A percentile compares a stretch with the other conserved stretches of the same genome.
Conservation (phyloP, 2,329 filamentous ascomycete genomes). For the Magnaporthales sp. region DNA sequence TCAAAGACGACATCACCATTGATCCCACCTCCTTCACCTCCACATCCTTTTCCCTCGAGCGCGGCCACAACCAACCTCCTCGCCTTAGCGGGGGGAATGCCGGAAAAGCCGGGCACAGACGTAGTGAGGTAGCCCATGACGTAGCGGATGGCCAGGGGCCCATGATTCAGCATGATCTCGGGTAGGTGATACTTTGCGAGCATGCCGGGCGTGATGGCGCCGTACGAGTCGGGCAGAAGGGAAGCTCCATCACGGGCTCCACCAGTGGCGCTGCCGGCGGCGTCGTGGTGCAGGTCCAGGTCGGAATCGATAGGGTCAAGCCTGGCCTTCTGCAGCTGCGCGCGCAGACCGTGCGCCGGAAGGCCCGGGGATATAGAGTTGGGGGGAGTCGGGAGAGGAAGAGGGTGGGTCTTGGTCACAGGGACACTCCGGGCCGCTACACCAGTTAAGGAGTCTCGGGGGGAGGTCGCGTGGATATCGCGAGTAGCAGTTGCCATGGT, state of each 20-base stretch:
- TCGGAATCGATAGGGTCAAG: slow-evolving; percentile 72
- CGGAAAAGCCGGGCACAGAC: slow-evolving; percentile 84
- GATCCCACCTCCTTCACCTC: slow-evolving; percentile 48
- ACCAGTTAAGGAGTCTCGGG: slow-evolving; percentile 65
- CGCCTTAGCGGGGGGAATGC: slow-evolving; percentile 82
- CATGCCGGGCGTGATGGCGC: slow-evolving; percentile 75
- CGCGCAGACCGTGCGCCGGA: slow-evolving; percentile 70
- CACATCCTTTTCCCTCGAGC: slow-evolving; percentile 64
- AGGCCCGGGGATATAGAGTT: slow-evolving; percentile 90
- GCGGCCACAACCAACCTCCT: slow-evolving; percentile 87
- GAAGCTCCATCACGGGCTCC: background rate
- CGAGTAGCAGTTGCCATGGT: slow-evolving; percentile 57
- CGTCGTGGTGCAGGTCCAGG: slow-evolving; percentile 69
- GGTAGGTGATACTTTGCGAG: slow-evolving; percentile 86
- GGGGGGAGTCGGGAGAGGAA: slow-evolving; percentile 84
- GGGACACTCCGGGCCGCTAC: slow-evolving; percentile 59
- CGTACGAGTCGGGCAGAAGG: slow-evolving; percentile 51
- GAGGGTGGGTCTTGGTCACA: slow-evolving; percentile 53
- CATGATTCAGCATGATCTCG: slow-evolving; percentile 80
- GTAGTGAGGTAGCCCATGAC: slow-evolving; percentile 93
- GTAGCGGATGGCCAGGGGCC: slow-evolving; percentile 86
- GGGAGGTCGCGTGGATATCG: slow-evolving; percentile 55
- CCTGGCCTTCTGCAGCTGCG: slow-evolving; percentile 51
- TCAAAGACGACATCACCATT: slow-evolving; percentile 75
- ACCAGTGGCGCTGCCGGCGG: slow-evolving; percentile 39